Evolutionary conservation across 495 filamentous ascomycete genomes (phyloP).

Genomic region (Aspergillus carlsbadensis): DNA sequence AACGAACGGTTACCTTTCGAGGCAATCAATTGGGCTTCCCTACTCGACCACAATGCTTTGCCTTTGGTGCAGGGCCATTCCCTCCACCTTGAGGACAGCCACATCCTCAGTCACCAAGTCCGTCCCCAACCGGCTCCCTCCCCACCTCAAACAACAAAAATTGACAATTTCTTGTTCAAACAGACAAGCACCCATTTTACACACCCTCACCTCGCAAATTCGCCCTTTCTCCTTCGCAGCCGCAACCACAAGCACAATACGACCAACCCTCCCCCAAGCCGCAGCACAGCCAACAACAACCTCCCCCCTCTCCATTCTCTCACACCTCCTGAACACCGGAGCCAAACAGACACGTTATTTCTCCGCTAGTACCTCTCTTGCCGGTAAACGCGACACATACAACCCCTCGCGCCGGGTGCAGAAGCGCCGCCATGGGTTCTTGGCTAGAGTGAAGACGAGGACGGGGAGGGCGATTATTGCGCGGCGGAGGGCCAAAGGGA

Average conservation of each 20-base stretch:
- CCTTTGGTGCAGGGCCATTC: conserved; percentile 33
- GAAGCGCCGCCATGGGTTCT: conserved; percentile 70
- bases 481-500: conserved; percentile 58
- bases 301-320: conserved; percentile 26
- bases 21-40: conserved; percentile 1
- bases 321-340: conserved; percentile 1
- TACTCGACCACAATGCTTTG: conserved; percentile 30
- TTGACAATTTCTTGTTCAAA: not conserved
- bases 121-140: not conserved
- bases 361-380: conserved; percentile 45
- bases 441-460: conserved; percentile 55
- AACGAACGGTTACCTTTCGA: not conserved
- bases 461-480: conserved; percentile 56
- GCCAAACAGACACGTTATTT: conserved; percentile 37
- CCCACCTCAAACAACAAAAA: not conserved
- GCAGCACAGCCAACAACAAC: conserved; percentile 16
- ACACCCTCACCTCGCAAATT: not conserved
- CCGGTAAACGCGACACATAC: conserved; percentile 59
- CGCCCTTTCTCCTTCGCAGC: conserved; percentile 7
- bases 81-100: conserved; percentile 21
- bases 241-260: not conserved
- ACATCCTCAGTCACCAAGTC: conserved; percentile 19
- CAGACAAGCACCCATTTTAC: not conserved
- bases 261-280: conserved; percentile 9
- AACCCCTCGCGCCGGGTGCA: conserved; percentile 66